phyloP scores from a whole-genome alignment of 2,329 filamentous ascomycete genomes.

The Fusarium paranaense region DNA sequence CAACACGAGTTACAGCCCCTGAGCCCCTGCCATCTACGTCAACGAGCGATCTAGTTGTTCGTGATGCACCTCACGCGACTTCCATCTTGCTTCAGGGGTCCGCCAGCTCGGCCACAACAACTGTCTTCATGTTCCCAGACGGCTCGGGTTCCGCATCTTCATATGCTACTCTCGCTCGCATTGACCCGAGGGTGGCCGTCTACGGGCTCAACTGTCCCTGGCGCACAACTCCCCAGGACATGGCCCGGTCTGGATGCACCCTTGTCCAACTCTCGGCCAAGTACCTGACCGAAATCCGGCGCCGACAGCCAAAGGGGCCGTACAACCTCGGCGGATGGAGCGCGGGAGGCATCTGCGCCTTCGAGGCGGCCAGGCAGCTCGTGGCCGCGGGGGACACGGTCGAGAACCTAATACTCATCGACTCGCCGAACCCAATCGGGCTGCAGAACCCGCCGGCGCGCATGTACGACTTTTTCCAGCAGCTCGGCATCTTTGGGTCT shows the following conservation, averaged over 20 bases:
- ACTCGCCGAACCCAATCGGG: slow-evolving; percentile 74
- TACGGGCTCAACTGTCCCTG: slow-evolving; percentile 71
- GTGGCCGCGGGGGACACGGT: slow-evolving; percentile 67
- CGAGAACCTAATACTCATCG: slow-evolving; percentile 72
- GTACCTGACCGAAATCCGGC: slow-evolving; percentile 72
- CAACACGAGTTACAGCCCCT: neutral
- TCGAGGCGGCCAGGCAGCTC: slow-evolving; percentile 72
- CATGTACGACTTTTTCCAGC: slow-evolving; percentile 79
- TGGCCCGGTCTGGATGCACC: slow-evolving; percentile 53
- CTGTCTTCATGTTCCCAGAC: slow-evolving; percentile 46
- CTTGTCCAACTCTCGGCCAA: slow-evolving; percentile 47
- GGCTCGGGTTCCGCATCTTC: slow-evolving; percentile 47
- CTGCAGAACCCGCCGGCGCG: slow-evolving; percentile 73
- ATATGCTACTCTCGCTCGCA: slow-evolving; percentile 46
- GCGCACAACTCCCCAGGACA: slow-evolving; percentile 69
- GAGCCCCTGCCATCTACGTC: neutral
- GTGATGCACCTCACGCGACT: slow-evolving; percentile 29
- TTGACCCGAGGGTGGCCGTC: slow-evolving; percentile 60
- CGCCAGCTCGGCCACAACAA: slow-evolving; percentile 6
- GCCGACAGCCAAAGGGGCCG: slow-evolving; percentile 75
- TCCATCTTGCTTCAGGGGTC: slow-evolving; percentile 40
- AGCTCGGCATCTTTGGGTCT: slow-evolving; percentile 77
- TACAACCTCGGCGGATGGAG: slow-evolving; percentile 80
- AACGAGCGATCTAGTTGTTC: slow-evolving; percentile 8
- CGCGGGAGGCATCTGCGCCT: slow-evolving; percentile 80